Conservation (phyloP, 495 filamentous ascomycete genomes). For the Rhizodiscina lignyota region DNA sequence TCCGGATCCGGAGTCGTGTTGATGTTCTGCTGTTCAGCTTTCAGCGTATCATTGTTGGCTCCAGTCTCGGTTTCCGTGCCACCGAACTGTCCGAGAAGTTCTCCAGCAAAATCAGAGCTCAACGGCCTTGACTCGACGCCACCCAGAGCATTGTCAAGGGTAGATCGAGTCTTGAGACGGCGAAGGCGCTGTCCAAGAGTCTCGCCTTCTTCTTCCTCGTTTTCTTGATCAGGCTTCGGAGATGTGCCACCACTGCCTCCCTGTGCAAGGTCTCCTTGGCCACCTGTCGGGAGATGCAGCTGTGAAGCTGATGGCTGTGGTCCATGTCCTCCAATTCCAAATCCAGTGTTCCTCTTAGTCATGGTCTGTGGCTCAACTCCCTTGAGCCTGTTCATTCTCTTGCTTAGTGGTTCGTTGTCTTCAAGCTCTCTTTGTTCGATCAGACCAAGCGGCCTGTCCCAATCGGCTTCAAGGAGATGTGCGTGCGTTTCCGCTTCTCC, state of each 20-base stretch:
- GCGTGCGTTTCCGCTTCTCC: conserved; percentile 3
- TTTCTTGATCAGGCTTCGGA: conserved; percentile 2
- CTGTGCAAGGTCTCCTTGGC: not conserved
- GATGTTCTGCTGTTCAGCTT: conserved; percentile 7
- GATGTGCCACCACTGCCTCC: not conserved
- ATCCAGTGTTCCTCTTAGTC: conserved; percentile 2
- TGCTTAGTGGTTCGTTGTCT: conserved; percentile 78
- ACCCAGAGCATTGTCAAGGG: conserved; percentile 20
- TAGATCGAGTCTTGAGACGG: conserved; percentile 42
- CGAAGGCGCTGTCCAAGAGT: conserved; percentile 60
- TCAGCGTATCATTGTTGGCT: conserved; percentile 6
- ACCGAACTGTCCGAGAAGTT: conserved; percentile 59
- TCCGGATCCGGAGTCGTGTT: too few species aligned
- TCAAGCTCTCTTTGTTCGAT: conserved; percentile 75
- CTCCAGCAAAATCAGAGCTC: conserved; percentile 61
- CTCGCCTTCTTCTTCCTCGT: conserved; percentile 51
- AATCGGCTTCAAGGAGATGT: conserved; percentile 11
- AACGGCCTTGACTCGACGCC: conserved; percentile 35
- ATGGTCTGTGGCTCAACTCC: conserved; percentile 34
- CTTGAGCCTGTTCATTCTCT: conserved; percentile 58
- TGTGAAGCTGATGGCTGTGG: too few species aligned
- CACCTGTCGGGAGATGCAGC: not conserved
- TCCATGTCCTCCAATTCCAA: too few species aligned
- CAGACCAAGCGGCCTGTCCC: conserved; percentile 58
- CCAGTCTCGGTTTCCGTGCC: conserved; percentile 21